Evolutionary conservation across 2,329 filamentous ascomycete species (phyloP).

Genomic region (Colletotrichum limetticola): DNA sequence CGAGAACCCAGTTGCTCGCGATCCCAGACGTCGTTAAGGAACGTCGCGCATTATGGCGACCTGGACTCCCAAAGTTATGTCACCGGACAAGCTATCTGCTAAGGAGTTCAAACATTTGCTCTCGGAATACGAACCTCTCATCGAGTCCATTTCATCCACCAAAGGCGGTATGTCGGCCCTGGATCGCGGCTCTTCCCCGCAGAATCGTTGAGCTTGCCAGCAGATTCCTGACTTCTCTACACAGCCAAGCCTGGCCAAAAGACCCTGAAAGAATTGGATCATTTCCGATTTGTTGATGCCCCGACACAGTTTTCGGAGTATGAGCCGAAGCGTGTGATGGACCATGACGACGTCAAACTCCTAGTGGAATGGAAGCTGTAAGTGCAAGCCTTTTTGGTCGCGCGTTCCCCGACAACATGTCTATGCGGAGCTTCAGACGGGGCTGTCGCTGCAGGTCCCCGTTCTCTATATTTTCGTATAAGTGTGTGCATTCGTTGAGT

Average conservation of each 20-base stretch:
- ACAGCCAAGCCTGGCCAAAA: constrained; percentile 61
- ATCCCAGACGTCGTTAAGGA: neutral
- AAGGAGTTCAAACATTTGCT: constrained; percentile 50
- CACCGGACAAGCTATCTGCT: constrained; percentile 40
- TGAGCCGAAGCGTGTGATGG: constrained; percentile 53
- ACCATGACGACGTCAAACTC: constrained; percentile 65
- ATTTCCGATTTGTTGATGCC: constrained; percentile 67
- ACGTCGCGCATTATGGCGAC: constrained; percentile 4
- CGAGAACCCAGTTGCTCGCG: neutral
- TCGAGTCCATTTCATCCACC: constrained; percentile 55
- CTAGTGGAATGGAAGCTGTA: constrained; percentile 80
- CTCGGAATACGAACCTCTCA: constrained; percentile 50
- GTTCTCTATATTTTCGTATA: neutral
- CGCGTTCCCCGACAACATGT: neutral
- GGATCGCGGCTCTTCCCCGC: constrained; percentile 4
- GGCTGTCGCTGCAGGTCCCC: neutral
- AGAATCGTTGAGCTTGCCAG: constrained; percentile 25
- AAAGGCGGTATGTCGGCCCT: constrained; percentile 53
- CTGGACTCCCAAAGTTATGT: neutral
- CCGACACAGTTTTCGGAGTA: constrained; percentile 55
- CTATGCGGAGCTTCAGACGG: neutral
- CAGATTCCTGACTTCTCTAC: constrained; percentile 12
- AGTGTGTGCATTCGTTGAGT: neutral
- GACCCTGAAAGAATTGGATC: constrained; percentile 67
- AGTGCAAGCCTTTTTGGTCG: constrained; percentile 42